Percentiles rank a stretch among this genome's conserved stretches.
Evolutionary conservation across 163 green algal genomes (phyloP).

Genomic region (Scenedesmus sp.): DNA sequence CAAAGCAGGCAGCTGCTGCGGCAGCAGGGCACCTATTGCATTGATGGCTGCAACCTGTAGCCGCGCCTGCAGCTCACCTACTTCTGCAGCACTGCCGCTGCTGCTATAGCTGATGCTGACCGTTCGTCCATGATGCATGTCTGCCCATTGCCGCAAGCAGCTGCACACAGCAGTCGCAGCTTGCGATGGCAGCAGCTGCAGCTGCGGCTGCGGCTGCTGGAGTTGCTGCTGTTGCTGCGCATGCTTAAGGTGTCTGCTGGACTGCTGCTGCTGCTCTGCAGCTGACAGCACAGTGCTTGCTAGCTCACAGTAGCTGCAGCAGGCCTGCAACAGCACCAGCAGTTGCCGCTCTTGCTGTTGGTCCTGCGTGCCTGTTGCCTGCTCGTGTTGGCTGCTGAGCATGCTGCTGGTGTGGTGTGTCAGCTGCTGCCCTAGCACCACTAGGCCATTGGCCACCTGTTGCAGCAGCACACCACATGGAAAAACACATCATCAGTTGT

Average conservation of each 20-base stretch:
- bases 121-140: neutral
- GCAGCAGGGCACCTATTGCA: constrained; percentile 41
- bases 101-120: neutral
- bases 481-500: no score
- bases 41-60: constrained; percentile 42
- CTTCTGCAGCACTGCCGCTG: neutral
- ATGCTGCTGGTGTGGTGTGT: neutral
- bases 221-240: neutral
- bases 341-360: neutral
- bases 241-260: neutral
- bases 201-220: neutral
- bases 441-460: constrained; percentile 12
- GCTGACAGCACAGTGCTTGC: neutral
- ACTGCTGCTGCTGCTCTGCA: neutral
- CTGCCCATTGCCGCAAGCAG: constrained; percentile 19
- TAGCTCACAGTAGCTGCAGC: neutral
- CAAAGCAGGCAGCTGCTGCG: constrained; percentile 32
- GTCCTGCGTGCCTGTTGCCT: neutral
- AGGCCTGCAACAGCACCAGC: neutral
- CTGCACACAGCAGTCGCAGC: constrained; percentile 20
- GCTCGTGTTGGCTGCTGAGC: neutral
- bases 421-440: constrained; percentile 23
- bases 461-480: neutral
- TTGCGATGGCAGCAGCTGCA: neutral
- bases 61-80: neutral